Evolutionary conservation across 2,329 filamentous ascomycete genomes (phyloP).

Genomic region (Hypoxylon sp.): DNA sequence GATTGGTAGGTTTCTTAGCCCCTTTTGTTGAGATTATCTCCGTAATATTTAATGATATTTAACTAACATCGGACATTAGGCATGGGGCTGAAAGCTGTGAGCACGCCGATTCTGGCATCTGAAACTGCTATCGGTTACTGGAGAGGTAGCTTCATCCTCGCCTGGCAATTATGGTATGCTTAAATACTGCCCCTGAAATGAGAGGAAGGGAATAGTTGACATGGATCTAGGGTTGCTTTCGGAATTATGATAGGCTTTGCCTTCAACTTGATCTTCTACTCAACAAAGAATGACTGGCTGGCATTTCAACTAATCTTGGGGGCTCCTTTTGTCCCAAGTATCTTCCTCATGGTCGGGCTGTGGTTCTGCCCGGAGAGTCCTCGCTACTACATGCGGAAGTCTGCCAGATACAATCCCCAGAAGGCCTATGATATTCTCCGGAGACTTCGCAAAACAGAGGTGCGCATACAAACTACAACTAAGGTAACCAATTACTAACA

Average conservation of each 20-base stretch:
- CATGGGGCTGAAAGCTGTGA: constrained; percentile 59
- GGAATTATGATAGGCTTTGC: constrained; percentile 39
- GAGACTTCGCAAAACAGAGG: constrained; percentile 50
- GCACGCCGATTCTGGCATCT: constrained; percentile 55
- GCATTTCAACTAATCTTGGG: constrained; percentile 47
- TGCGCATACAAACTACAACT: constrained; percentile 7
- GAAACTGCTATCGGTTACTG: constrained; percentile 57
- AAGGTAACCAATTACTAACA: neutral
- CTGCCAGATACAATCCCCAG: constrained; percentile 46
- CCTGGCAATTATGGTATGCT: constrained; percentile 52
- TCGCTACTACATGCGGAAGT: constrained; percentile 50
- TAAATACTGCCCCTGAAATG: neutral
- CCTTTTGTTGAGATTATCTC: neutral
- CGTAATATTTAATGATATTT: neutral
- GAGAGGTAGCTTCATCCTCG: constrained; percentile 56
- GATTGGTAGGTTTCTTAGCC: constrained; percentile 45
- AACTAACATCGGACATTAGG: constrained; percentile 37
- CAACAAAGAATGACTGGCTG: constrained; percentile 26
- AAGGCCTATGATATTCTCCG: constrained; percentile 47
- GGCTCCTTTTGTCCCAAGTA: constrained; percentile 47
- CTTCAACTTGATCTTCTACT: constrained; percentile 49
- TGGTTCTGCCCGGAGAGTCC: constrained; percentile 53
- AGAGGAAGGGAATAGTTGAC: constrained; percentile 1
- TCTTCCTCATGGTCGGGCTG: constrained; percentile 46
- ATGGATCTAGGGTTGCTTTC: constrained; percentile 35